Conservation (phyloP, 305 asterid species). For the Fraxinus velutina region DNA sequence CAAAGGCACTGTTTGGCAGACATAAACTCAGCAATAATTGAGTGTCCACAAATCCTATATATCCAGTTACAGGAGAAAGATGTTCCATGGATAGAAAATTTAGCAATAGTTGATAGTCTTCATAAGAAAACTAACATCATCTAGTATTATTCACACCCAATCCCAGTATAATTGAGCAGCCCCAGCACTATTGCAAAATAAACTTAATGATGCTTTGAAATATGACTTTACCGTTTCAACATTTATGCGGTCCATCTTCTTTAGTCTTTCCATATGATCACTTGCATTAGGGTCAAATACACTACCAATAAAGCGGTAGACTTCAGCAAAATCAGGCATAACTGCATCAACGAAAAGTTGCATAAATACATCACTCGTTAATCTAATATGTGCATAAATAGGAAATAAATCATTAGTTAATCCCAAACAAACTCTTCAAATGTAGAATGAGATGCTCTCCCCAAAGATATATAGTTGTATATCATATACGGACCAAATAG, state of each 20-base stretch:
- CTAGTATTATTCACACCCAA: background rate
- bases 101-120: background rate
- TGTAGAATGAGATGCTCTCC: conserved; percentile 7
- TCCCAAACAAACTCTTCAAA: background rate
- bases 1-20: background rate
- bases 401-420: background rate
- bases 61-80: background rate
- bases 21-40: background rate
- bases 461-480: background rate
- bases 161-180: background rate
- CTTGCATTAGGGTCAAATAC: conserved; percentile 70
- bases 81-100: background rate
- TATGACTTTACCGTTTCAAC: conserved; percentile 68
- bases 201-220: background rate
- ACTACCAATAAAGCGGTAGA: conserved; percentile 79
- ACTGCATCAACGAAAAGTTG: conserved; percentile 39
- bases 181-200: background rate
- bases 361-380: background rate
- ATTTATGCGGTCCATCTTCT: conserved; percentile 67
- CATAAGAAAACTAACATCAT: background rate
- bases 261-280: conserved; percentile 59
- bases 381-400: background rate
- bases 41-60: background rate
- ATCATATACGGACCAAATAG: background rate
- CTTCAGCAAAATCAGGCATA: conserved; percentile 79